phyloP scores from a whole-genome alignment of 495 filamentous ascomycete species.

The Penicillium dipodomyicola region DNA sequence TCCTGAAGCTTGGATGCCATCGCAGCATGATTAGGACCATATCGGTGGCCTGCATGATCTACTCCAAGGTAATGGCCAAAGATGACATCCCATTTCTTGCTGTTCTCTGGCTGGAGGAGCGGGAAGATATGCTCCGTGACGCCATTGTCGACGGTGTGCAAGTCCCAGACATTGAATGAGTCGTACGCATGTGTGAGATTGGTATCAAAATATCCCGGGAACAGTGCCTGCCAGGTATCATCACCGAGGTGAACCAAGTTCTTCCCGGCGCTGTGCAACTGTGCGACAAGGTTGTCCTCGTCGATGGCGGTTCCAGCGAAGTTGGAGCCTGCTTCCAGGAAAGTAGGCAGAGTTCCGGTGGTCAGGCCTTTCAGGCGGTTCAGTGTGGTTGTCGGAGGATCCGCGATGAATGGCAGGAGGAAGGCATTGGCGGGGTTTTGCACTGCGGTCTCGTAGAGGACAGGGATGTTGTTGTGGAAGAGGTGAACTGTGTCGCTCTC shows the following conservation, averaged over 20 bases:
- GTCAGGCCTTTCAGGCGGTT: slow-evolving; percentile 92
- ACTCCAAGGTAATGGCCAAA: slow-evolving; percentile 94
- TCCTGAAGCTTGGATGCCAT: slow-evolving; percentile 88
- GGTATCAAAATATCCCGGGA: slow-evolving; percentile 85
- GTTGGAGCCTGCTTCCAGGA: slow-evolving; percentile 89
- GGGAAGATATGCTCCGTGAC: slow-evolving; percentile 93
- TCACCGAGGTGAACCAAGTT: slow-evolving; percentile 90
- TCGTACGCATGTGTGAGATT: slow-evolving; percentile 85
- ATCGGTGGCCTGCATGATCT: slow-evolving; percentile 95
- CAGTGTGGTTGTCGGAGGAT: slow-evolving; percentile 90
- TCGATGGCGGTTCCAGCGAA: slow-evolving; percentile 97
- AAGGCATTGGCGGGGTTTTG: slow-evolving; percentile 76
- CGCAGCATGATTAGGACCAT: slow-evolving; percentile 87
- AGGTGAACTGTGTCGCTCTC: slow-evolving; percentile 55
- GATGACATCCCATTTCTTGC: slow-evolving; percentile 80
- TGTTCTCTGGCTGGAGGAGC: slow-evolving; percentile 61
- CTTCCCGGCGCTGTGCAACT: slow-evolving; percentile 76
- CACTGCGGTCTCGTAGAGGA: slow-evolving; percentile 78
- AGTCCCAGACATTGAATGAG: slow-evolving; percentile 97
- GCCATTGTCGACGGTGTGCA: slow-evolving; percentile 95
- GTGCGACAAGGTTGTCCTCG: slow-evolving; percentile 89
- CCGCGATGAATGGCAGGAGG: slow-evolving; percentile 91
- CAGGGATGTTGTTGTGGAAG: slow-evolving; percentile 83
- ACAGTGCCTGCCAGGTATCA: slow-evolving; percentile 92
- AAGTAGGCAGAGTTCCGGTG: slow-evolving; percentile 92